Conservation (phyloP, 768 basidiomycete species). For the Pleurotus platypus region DNA sequence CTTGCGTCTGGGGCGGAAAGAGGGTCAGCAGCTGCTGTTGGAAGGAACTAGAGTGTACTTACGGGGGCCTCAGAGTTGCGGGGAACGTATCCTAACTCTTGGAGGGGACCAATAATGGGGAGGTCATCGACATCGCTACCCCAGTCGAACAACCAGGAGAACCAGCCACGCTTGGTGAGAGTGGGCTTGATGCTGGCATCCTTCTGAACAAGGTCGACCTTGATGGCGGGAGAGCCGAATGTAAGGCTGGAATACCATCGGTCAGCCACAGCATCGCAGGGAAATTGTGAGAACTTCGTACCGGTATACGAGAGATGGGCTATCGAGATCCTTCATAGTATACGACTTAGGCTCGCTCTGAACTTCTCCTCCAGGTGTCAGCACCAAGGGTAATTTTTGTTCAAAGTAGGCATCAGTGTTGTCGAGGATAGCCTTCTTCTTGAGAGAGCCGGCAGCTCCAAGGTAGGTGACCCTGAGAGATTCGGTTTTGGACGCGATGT, state of each 20-base stretch:
- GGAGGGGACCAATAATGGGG: constrained; percentile 42
- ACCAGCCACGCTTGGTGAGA: constrained; percentile 3
- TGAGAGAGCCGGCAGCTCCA: constrained; percentile 21
- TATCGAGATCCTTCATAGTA: constrained; percentile 40
- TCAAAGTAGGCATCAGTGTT: constrained; percentile 1
- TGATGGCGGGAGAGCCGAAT: constrained; percentile 46
- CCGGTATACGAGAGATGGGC: constrained; percentile 38
- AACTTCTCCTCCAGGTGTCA: constrained; percentile 34
- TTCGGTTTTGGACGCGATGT: constrained; percentile 33
- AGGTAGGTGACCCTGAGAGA: constrained; percentile 43
- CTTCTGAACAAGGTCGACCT: constrained; percentile 46
- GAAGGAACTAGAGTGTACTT: neutral
- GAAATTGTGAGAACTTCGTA: constrained; percentile 8
- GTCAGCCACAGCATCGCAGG: neutral
- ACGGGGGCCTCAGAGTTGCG: constrained; percentile 43
- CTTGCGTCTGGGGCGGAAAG: constrained; percentile 14
- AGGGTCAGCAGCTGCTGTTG: neutral
- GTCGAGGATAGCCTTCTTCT: constrained; percentile 6
- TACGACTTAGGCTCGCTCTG: constrained; percentile 39
- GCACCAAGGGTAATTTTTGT: constrained; percentile 32
- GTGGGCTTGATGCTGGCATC: constrained; percentile 30
- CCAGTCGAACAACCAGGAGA: constrained; percentile 18
- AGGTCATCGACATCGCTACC: constrained; percentile 9
- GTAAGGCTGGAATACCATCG: constrained; percentile 24
- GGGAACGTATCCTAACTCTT: constrained; percentile 41